Evolutionary conservation across 441 rosid genomes (phyloP), one percentile per base, ranked within the genome.

Genomic region (Gossypium schwendimanii): DNA sequence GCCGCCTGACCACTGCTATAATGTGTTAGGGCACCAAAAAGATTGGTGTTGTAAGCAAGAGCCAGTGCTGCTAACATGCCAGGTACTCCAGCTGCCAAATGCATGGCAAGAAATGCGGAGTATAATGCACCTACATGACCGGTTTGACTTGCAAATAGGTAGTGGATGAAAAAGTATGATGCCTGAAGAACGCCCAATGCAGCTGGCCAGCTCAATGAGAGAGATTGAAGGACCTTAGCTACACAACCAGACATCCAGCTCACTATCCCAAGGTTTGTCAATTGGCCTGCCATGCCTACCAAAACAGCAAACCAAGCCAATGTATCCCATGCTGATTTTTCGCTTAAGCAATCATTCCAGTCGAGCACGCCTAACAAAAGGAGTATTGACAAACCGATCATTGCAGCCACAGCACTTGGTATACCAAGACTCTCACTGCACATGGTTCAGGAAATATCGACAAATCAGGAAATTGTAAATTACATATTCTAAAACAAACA

Each of bases 1-100:
- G 97, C 98, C 45, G 99, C 97, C 83, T 94, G 98, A 58, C 99
- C 99, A 66, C 99, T 92, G 79, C 99, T 94, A 71, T 92, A 94
- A 83, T 94, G 99, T 45, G 98, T 91, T 71, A 91, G 71, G 52
- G 98, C 87, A 61, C 98, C 99, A 64, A 94, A 92, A 41, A 94
- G 94, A 87, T 87, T 94, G 52, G 93, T 91, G 78, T 91, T 92
- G 77, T 84, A 91, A 71, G 98, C 97, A 73, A 94, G 83, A 72
- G 96, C 98, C 53, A 94, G 83, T 8, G 97, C 97, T 50, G 96
- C 92, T 62, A 94, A 15, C 6, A 83, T 74, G 14, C 92, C 90
- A 0, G 97, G 97, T 59, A 94, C 98, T n/a, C 95, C 95, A 45
- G 98, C 96, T 44, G 93, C 98, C 73, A 92, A 41, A 73, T 91